phyloP scores from a whole-genome alignment of 1,139 yeast species.

The Tardiomyces digboiensis region DNA sequence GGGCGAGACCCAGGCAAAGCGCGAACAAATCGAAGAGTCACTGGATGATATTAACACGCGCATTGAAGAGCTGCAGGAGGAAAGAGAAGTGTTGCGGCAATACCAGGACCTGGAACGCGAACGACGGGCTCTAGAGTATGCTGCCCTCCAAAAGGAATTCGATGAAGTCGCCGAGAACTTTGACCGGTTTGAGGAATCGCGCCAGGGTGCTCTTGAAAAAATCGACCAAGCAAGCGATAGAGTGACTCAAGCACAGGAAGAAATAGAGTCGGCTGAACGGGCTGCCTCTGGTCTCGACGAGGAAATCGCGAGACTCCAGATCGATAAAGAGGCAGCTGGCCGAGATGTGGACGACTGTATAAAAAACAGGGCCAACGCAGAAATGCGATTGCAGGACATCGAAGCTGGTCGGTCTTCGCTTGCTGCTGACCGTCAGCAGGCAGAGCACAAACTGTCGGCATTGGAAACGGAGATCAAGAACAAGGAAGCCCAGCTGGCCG shows the following conservation, averaged over 20 bases:
- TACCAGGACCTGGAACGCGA: constrained; percentile 60
- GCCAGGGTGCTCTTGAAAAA: constrained; percentile 40
- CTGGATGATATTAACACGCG: constrained; percentile 61
- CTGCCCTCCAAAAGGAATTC: constrained; percentile 35
- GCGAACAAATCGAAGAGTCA: constrained; percentile 67
- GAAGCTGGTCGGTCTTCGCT: background rate
- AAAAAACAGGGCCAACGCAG: background rate
- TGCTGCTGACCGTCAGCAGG: background rate
- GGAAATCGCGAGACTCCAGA: constrained; percentile 1
- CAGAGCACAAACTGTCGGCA: background rate
- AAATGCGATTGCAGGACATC: background rate
- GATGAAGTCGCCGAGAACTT: constrained; percentile 50
- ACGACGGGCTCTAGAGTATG: constrained; percentile 66
- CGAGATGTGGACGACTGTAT: background rate
- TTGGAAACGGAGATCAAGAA: constrained; percentile 39
- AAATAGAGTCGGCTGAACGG: constrained; percentile 20
- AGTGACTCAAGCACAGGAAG: constrained; percentile 39
- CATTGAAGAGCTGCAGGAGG: constrained; percentile 69
- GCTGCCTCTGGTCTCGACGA: constrained; percentile 1
- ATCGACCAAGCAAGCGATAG: constrained; percentile 36
- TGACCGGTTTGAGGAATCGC: constrained; percentile 51
- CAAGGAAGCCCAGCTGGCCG: constrained; percentile 27
- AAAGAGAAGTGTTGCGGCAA: constrained; percentile 63
- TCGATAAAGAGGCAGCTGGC: constrained; percentile 14
- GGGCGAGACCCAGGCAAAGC: constrained; percentile 59